These are phyloP conservation scores for Sisymbrium altissimum DNA, from an alignment of 345 rosid genomes.

Conservation along the genomic window DNA sequence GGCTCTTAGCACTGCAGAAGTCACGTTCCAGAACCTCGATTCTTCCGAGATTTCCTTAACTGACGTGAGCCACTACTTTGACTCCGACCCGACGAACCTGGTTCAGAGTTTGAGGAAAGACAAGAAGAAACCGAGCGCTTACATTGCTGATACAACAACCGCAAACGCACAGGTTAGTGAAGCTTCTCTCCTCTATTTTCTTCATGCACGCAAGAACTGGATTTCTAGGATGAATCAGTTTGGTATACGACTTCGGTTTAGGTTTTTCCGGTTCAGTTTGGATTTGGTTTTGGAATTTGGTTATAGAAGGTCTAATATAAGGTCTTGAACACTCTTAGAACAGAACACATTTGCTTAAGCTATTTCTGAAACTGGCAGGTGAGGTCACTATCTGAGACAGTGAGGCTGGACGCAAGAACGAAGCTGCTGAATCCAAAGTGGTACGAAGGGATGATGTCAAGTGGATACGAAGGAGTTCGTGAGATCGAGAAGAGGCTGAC, in stretches of 20 bases:
- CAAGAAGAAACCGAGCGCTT: slow-evolving; percentile 85
- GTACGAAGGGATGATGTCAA: slow-evolving; percentile 99
- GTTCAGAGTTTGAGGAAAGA: slow-evolving; percentile 94
- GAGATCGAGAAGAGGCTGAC: slow-evolving; percentile 96
- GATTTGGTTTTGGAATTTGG: not conserved
- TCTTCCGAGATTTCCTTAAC: slow-evolving; percentile 95
- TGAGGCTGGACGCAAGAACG: slow-evolving; percentile 87
- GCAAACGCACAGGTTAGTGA: slow-evolving; percentile 87
- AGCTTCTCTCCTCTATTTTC: slow-evolving; percentile 1
- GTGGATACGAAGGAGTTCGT: slow-evolving; percentile 94
- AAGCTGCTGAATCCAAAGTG: slow-evolving; percentile 95
- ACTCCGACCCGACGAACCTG: slow-evolving; percentile 91
- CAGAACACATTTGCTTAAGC: not conserved
- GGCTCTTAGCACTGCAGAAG: slow-evolving; percentile 94
- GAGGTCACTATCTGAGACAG: slow-evolving; percentile 83
- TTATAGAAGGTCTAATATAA: not conserved
- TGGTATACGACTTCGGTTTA: not conserved
- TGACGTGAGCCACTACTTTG: slow-evolving; percentile 97
- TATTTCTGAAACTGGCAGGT: slow-evolving; percentile 45
- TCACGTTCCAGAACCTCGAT: slow-evolving; percentile 96
- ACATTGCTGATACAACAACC: slow-evolving; percentile 94
- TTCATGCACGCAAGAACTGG: not conserved
- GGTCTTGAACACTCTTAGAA: not conserved
- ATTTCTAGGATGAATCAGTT: not conserved
- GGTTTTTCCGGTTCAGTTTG: not conserved